phyloP scores from a whole-genome alignment of 257 asterid species.

The Solanum clarkiae region DNA sequence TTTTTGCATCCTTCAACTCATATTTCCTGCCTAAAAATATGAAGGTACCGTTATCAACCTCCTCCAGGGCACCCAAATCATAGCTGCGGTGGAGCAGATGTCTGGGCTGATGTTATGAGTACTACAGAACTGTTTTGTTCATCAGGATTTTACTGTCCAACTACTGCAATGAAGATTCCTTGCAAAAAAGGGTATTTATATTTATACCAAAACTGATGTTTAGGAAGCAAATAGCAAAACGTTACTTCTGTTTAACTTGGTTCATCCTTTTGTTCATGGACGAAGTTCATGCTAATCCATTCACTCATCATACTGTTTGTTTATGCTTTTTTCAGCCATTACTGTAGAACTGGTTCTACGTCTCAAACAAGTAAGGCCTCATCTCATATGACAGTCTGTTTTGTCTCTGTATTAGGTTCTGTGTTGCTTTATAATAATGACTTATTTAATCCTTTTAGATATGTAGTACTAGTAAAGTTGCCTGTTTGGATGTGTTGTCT shows the following conservation, averaged over 20 bases:
- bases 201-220: constrained; percentile 12
- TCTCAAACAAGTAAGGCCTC: constrained; percentile 45
- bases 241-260: background rate
- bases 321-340: constrained; percentile 45
- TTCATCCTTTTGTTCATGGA: background rate
- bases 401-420: background rate
- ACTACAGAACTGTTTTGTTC: constrained; percentile 69
- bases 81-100: constrained; percentile 89
- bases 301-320: background rate
- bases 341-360: constrained; percentile 89
- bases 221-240: background rate
- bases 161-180: constrained; percentile 46
- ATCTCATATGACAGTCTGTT: background rate
- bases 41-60: constrained; percentile 81
- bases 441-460: background rate
- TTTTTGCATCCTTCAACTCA: background rate
- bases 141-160: constrained; percentile 85
- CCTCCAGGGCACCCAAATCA: constrained; percentile 80
- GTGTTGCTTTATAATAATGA: background rate
- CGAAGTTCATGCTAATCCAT: background rate
- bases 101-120: constrained; percentile 70
- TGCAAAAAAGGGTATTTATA: constrained; percentile 72
- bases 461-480: background rate
- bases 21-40: background rate
- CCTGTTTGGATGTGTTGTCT: background rate